Evolutionary conservation across 2,329 filamentous ascomycete species (phyloP), one percentile per base, ranked within the genome.

Genomic region (Chrysoporthe deuterocubensis): DNA sequence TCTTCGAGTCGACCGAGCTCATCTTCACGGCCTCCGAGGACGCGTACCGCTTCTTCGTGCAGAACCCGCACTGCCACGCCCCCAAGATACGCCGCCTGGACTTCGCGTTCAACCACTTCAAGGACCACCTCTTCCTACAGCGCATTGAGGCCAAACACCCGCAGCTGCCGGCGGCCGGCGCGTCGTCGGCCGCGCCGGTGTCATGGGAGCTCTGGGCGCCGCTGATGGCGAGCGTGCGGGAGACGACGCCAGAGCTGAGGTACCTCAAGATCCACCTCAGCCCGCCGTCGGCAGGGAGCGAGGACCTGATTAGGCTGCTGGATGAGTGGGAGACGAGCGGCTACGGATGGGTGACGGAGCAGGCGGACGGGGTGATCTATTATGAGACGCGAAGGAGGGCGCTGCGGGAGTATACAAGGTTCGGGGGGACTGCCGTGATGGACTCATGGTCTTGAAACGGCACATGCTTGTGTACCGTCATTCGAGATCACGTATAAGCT

Each of bases 11-110:
- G 4, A 71, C 72, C 44, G 73, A 73, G 11, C 72, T 69, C 0
- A 68, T 75, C 48, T 75, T 75, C 63, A 75, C 73, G 8, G 71
- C 72, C 11, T 74, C 74, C 0, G 64, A 71, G 37, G 74, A 75
- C 44, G 73, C 71, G 18, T 65, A 71, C 50, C 67, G 65, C 42
- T 75, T 74, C 68, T 74, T 74, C 64, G 62, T 73, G 54, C 68
- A 70, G 40, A 44, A 52, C 6, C 72, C 69, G 32, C 72, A 72
- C 61, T 64, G 68, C 2, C 68, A 70, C 50, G 43, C 66, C 11
- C 5, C 32, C 4, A 65, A 60, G n/a, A 60, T 75, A 37, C 71
- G 70, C 32, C 64, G 68, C 34, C 64, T 75, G 2, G 70, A 74
- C 44, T 69, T 75, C 11, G 68, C 52, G 64, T 71, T 75, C 57